phyloP scores from a whole-genome alignment of 768 basidiomycete species.

The Tephrocybe sp. region DNA sequence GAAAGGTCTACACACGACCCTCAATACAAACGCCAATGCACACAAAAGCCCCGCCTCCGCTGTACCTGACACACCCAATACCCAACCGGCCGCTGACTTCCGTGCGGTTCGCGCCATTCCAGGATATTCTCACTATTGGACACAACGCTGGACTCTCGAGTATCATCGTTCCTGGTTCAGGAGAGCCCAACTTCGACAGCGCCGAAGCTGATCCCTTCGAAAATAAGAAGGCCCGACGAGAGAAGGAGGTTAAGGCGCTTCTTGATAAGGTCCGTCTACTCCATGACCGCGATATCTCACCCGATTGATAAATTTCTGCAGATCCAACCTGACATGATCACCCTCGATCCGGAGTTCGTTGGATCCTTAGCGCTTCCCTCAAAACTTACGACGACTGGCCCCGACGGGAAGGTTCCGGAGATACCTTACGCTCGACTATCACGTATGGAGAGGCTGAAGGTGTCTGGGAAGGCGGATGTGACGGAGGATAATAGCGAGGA shows the following conservation, averaged over 20 bases:
- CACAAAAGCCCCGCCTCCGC: constrained; percentile 58
- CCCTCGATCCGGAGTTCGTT: constrained; percentile 75
- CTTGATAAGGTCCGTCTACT: constrained; percentile 79
- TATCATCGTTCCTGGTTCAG: constrained; percentile 87
- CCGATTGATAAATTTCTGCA: constrained; percentile 24
- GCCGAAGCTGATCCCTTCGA: constrained; percentile 95
- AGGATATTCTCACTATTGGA: constrained; percentile 80
- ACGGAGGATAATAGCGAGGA: constrained; percentile 51
- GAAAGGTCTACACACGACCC: constrained; percentile 71
- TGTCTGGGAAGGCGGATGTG: constrained; percentile 73
- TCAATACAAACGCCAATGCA: constrained; percentile 59
- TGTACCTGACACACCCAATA: constrained; percentile 88
- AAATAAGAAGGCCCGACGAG: constrained; percentile 73
- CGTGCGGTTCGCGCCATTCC: constrained; percentile 85
- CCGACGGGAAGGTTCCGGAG: constrained; percentile 37
- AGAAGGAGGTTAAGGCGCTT: constrained; percentile 87
- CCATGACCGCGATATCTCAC: background rate
- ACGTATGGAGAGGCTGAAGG: constrained; percentile 74
- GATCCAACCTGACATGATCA: constrained; percentile 93
- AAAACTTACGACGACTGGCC: constrained; percentile 52
- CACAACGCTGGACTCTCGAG: constrained; percentile 79
- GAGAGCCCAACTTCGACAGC: constrained; percentile 95
- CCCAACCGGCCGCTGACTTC: constrained; percentile 76
- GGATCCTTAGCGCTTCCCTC: constrained; percentile 66
- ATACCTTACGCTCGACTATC: constrained; percentile 72